Base-by-base conservation (phyloP, 164 flowering plant species). In the Magnolia officinalis region DNA sequence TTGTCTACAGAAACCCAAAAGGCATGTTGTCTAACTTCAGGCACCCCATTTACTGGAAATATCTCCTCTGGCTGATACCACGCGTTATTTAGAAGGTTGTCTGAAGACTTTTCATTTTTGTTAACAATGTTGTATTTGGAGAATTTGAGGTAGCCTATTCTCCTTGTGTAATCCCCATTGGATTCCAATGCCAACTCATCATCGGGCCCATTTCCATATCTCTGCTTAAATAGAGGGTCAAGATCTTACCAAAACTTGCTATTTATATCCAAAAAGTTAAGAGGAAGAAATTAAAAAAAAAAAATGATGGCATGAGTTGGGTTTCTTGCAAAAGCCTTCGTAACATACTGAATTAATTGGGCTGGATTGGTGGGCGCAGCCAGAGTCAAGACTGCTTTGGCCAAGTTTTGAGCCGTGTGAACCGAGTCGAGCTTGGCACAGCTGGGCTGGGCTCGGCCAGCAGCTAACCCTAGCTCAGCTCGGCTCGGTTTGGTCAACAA, bases 1-100 rank as follows among this genome's bases (percentile, higher is more conserved):
- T 63, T 21, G 74, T 88, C 74, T 2, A 86, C 89, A 13, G 88
- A 87, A 24, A 89, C 78, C 91, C 91, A 90, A 77, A 89, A 89
- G 63, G 84, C 82, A 72, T 90, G 91, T 55, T 90, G 86, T 71
- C 90, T 79, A 0, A 51, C 82, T 78, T 90, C 92, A 58, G 91
- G 91, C 70, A 21, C 74, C 58, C 90, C 94, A 65, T 81, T 72
- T 0, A 82, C 79, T 6, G 88, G 89, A 73, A 87, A 90, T 0
- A 89, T 76, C 50, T 89, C 92, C 77, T 90, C 94, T 0, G 88
- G 88, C 73, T 90, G 92, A 73, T 80, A 88, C 94, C 94, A 90
- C 1, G 88, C 85, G 64, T 75, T 84, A 83, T 89, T 90, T 23
- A 90, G 75, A 31, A 84, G 76, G 71, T 89, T 88, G 6, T 80